phyloP scores from a whole-genome alignment of 495 filamentous ascomycete genomes.

The Neurospora pannonica region DNA sequence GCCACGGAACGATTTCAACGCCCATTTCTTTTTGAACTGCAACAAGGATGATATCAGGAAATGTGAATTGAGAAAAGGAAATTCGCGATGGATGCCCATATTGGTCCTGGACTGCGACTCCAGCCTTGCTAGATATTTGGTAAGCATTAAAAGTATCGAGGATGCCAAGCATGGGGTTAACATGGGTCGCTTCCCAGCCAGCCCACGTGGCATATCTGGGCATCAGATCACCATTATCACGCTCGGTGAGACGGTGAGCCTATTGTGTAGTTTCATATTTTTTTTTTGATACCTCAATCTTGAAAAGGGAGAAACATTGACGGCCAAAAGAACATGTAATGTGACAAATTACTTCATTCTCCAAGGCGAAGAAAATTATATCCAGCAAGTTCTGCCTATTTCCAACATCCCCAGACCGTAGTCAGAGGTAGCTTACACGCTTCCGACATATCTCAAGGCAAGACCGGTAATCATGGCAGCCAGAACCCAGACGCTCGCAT shows the following conservation, averaged over 20 bases:
- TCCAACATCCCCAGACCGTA: background rate
- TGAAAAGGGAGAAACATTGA: background rate
- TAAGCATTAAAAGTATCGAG: background rate
- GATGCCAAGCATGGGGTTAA: background rate
- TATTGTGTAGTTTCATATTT: background rate
- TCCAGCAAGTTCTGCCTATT: background rate
- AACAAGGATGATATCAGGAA: background rate
- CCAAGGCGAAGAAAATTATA: background rate
- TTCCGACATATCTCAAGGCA: slow-evolving; percentile 35
- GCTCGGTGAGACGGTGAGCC: background rate
- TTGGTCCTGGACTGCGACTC: background rate
- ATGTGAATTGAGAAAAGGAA: background rate
- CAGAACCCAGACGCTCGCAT: slow-evolving; percentile 60
- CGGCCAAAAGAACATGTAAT: background rate
- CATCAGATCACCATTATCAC: background rate
- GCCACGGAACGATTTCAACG: background rate
- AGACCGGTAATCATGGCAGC: slow-evolving; percentile 50
- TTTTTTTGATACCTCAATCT: background rate
- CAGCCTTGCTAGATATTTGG: background rate
- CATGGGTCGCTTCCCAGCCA: background rate
- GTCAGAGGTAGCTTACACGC: slow-evolving; percentile 4
- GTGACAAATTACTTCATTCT: background rate
- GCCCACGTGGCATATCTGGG: background rate
- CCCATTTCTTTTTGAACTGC: background rate
- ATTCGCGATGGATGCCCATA: background rate